Conservation (phyloP, 495 filamentous ascomycete species). For the Cryomyces minteri region DNA sequence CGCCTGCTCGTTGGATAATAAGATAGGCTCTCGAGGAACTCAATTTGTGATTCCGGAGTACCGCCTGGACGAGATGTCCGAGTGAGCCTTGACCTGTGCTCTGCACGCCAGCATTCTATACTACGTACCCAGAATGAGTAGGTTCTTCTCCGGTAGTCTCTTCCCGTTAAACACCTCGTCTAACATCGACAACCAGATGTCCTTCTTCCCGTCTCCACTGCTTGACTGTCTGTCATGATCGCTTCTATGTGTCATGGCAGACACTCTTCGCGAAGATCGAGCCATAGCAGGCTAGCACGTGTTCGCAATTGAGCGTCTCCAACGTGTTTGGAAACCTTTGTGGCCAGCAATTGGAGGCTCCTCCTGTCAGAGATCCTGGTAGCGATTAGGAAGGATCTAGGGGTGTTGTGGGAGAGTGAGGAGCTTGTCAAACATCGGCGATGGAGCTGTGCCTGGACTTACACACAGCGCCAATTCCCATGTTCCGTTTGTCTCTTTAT, state of each 20-base stretch:
- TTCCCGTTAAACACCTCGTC: conserved; percentile 81
- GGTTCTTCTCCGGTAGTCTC: conserved; percentile 78
- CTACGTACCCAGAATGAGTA: conserved; percentile 60
- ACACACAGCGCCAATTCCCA: too few species aligned
- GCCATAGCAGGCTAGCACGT: too few species aligned
- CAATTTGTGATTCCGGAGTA: conserved; percentile 70
- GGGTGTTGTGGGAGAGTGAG: too few species aligned
- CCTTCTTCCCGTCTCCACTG: conserved; percentile 60
- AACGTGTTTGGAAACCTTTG: too few species aligned
- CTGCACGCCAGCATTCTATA: conserved; percentile 3
- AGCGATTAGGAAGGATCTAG: too few species aligned
- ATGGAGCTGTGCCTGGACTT: too few species aligned
- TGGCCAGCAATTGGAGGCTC: too few species aligned
- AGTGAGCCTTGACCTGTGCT: not conserved
- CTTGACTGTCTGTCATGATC: conserved; percentile 29
- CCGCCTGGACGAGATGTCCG: conserved; percentile 37
- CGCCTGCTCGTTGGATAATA: conserved; percentile 34
- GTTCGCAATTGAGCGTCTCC: too few species aligned
- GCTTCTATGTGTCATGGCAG: not conserved
- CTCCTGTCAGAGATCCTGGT: too few species aligned
- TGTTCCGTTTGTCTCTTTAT: too few species aligned
- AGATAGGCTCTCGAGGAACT: conserved; percentile 71
- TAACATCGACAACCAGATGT: conserved; percentile 90
- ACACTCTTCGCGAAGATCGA: too few species aligned
- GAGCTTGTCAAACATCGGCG: too few species aligned